These are phyloP conservation scores for Porphyridium purpureum DNA, from an alignment of 23 red algal species.

Conservation along the genomic window DNA sequence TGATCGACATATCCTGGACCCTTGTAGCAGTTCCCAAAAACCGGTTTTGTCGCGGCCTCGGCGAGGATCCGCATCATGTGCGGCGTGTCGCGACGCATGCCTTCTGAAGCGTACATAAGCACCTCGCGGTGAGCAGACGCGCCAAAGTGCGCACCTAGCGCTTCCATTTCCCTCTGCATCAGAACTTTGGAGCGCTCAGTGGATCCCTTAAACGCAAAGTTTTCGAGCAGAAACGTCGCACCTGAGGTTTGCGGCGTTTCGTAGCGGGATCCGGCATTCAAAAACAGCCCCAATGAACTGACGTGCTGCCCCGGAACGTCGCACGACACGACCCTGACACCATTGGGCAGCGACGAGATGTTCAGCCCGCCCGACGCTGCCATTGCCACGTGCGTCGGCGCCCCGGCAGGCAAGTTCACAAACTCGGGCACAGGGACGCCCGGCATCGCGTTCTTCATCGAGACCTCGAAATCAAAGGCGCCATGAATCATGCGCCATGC, in stretches of 20 bases:
- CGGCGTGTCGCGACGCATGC: slow-evolving; percentile 31
- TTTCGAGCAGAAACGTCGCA: slow-evolving; percentile 51
- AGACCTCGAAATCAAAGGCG: slow-evolving; percentile 54
- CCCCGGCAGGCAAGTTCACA: too few species aligned
- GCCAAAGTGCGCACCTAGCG: slow-evolving; percentile 45
- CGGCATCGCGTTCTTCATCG: slow-evolving; percentile 46
- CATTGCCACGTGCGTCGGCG: slow-evolving; percentile 16
- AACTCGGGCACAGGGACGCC: too few species aligned
- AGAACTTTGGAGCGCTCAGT: slow-evolving; percentile 26
- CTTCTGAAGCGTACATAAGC: slow-evolving; percentile 58
- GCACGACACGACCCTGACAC: slow-evolving; percentile 49
- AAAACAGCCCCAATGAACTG: slow-evolving; percentile 46
- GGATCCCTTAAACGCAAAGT: slow-evolving; percentile 69
- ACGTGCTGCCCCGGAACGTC: slow-evolving; percentile 33
- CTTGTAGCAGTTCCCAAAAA: slow-evolving; percentile 1
- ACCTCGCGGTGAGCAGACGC: slow-evolving; percentile 69
- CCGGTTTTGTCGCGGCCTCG: slow-evolving; percentile 29
- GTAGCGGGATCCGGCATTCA: slow-evolving; percentile 75
- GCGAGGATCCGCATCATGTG: slow-evolving; percentile 25
- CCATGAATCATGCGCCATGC: slow-evolving; percentile 69
- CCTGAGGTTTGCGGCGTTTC: slow-evolving; percentile 53
- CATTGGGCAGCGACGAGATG: slow-evolving; percentile 49
- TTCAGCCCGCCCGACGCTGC: too few species aligned
- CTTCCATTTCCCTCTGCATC: slow-evolving; percentile 61
- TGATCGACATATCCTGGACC: slow-evolving; percentile 16